Evolutionary conservation across 805 yeast genomes (phyloP), one percentile per base, ranked within the genome.

Genomic region (Ogataea saltuana): DNA sequence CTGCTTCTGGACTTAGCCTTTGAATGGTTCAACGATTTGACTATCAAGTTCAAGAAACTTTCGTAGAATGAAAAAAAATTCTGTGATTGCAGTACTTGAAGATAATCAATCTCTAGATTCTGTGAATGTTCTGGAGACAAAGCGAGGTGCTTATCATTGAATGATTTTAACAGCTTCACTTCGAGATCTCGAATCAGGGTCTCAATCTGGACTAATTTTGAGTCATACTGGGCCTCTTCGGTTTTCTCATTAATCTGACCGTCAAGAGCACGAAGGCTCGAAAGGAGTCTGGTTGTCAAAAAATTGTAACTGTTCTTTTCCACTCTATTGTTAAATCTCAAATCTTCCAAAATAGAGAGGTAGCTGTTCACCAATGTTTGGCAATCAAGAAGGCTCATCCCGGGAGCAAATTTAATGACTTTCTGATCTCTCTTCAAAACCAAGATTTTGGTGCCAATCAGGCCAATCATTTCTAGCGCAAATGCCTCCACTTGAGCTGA

Each of bases 401-500:
- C 39, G 1, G 41, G 17, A 2, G 48, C 41, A 10, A 56, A 32
- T 13, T 34, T 39, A 0, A 37, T 20, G 3, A 21, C 8, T 4
- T 22, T 19, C 6, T 34, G 30, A 10, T 37, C 27, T 19, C 39
- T 31, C 41, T 60, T 70, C 12, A 76, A 40, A 4, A 62, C 59
- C 17, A 75, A 54, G 37, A 83, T 69, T 28, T 66, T 69, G 2
- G 75, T 70, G 0, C 86, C 89, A 19, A 83, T 74, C 11, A 64
- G 44, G 0, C 91, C 89, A n/a, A 80, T 61, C 49, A 80, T 53
- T 42, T 85, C 90, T 39, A 86, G 59, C 3, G 78, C 68, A 47
- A 70, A 71, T 0, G 80, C 66, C 46, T 80, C 85, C 6, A 74
- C 63, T 10, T 57, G 45, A 1, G 74, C 64, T 0, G 72, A 36